Conservation (phyloP, 2,329 filamentous ascomycete species). For the Cryphonectria naterciae region DNA sequence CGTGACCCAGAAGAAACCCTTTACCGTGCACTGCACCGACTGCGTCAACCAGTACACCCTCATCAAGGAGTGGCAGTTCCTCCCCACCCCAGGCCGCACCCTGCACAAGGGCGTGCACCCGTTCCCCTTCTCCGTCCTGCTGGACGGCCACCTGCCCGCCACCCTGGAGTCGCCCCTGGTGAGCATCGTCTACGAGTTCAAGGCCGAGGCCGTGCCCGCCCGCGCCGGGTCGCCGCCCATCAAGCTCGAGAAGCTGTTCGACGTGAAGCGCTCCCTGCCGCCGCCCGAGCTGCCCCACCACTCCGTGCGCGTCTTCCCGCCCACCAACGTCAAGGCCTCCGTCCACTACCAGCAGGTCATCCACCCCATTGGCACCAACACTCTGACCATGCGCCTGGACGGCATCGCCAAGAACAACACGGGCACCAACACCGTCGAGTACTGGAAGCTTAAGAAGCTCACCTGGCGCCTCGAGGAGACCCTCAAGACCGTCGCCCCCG, state of each 20-base stretch:
- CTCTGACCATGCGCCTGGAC: constrained; percentile 77
- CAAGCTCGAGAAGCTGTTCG: constrained; percentile 68
- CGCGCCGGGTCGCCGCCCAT: constrained; percentile 50
- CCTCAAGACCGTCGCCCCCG: constrained; percentile 75
- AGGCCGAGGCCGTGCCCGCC: constrained; percentile 65
- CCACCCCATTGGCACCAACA: constrained; percentile 83
- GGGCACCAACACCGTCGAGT: constrained; percentile 71
- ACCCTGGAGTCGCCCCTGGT: constrained; percentile 76
- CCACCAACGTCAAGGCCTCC: constrained; percentile 88
- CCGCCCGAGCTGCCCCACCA: constrained; percentile 80
- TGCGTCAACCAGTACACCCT: constrained; percentile 75
- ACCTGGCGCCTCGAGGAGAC: constrained; percentile 94
- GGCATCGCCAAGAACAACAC: constrained; percentile 77
- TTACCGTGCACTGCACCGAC: constrained; percentile 75
- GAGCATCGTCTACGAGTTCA: constrained; percentile 78
- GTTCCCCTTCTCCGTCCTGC: constrained; percentile 87
- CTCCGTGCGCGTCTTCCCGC: constrained; percentile 92
- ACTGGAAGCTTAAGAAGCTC: constrained; percentile 88
- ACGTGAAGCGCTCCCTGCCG: constrained; percentile 77
- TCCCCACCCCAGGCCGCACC: constrained; percentile 56
- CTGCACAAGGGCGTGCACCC: constrained; percentile 66
- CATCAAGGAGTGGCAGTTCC: constrained; percentile 78
- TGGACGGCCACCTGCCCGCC: constrained; percentile 84
- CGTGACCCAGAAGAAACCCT: constrained; percentile 79
- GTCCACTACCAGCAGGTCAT: constrained; percentile 83